Evolutionary conservation across 2,329 filamentous ascomycete species (phyloP), one percentile per base, ranked within the genome.

Genomic region (Gyromitra esculenta): DNA sequence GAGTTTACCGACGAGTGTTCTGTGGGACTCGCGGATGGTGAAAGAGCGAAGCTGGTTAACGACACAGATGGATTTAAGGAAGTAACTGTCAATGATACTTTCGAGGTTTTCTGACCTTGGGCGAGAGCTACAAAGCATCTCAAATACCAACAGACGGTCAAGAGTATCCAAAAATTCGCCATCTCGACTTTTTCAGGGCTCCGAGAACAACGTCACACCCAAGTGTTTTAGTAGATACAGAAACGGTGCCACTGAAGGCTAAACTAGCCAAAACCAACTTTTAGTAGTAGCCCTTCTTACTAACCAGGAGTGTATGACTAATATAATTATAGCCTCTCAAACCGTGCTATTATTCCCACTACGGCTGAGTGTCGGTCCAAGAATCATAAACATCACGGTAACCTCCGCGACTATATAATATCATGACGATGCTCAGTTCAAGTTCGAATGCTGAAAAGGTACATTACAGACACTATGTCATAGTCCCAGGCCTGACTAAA

Each of bases 151-250:
- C 13, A 71, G 18, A 50, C 4, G 6, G 35, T 39, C n/a, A 64
- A 25, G 64, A 71, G 31, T 18, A 45, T 48, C 57, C 57, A 56
- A 54, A 8, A 11, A 43, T 54, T 71, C 15, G 45, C 57, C 68
- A 71, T 71, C 18, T 64, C 48, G 31, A 64, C 8, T 41, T 63
- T 63, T 21, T 45, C 25, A 31, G 18, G 13, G 15, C 13, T 15
- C 37, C 35, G 31, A n/a, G 54, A 62, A 54, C 43, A 71, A 71
- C 68, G 68, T 64, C 57, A 71, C 45, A 18, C 48, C n/a, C 31
- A 35, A 54, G 68, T 54, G 57, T 56, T 56, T 31, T 31, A 31
- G 1, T 21, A 43, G 56, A 62, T 31, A 11, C 6, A 39, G 39
- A 45, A 62, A 43, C 37, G 37, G 43, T 65, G 31, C 31, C 54